These are phyloP conservation scores for Xylaria hypoxylon DNA, from an alignment of 2,329 filamentous ascomycete species.

Conservation along the genomic window DNA sequence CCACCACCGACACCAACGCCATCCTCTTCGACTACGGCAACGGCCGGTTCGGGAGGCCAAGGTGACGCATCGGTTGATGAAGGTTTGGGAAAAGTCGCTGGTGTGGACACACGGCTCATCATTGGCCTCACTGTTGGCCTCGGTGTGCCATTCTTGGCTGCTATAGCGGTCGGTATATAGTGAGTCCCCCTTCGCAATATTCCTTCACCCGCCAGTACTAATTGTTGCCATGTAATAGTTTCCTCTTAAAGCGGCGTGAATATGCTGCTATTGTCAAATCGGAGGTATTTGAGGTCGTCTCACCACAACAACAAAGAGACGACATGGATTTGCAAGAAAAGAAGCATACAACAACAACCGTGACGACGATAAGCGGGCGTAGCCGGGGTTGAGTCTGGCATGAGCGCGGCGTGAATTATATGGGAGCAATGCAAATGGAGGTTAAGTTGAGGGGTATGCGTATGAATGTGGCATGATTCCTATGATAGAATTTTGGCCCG, in stretches of 20 bases:
- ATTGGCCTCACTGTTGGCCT: slow-evolving; percentile 62
- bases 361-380: background rate
- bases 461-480: background rate
- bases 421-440: background rate
- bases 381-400: background rate
- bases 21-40: slow-evolving; percentile 43
- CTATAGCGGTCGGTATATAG: slow-evolving; percentile 48
- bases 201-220: slow-evolving; percentile 20
- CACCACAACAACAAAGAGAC: slow-evolving; percentile 25
- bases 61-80: slow-evolving; percentile 41
- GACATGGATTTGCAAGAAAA: slow-evolving; percentile 11
- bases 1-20: slow-evolving; percentile 51
- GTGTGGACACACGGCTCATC: slow-evolving; percentile 59
- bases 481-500: background rate
- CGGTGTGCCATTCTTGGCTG: slow-evolving; percentile 55
- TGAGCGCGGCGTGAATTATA: background rate
- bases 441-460: background rate
- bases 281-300: slow-evolving; percentile 32
- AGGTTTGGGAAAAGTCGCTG: slow-evolving; percentile 44
- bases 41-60: background rate
- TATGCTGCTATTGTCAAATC: slow-evolving; percentile 35
- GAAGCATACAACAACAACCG: slow-evolving; percentile 14
- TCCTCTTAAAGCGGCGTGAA: slow-evolving; percentile 36
- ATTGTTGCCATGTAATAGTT: slow-evolving; percentile 27
- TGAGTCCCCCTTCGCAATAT: slow-evolving; percentile 43